Evolutionary conservation across 345 rosid genomes (phyloP), one percentile per base, ranked within the genome.

Genomic region (Anacardium occidentale): DNA sequence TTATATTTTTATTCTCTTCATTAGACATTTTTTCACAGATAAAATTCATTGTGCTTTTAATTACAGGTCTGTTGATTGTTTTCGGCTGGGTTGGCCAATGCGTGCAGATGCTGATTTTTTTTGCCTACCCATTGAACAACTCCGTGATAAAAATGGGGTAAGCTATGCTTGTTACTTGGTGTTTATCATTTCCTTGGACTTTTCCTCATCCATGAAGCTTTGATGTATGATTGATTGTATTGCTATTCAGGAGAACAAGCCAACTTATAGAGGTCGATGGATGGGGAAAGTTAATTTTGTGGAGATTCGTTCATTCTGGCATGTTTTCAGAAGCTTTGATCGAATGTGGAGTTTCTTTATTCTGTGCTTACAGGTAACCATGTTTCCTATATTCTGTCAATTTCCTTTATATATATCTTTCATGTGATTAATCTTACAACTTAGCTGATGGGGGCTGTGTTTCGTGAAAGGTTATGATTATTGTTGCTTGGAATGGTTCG

Each of bases 81-180:
- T 96, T 77, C 93, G 97, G 40, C 74, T 96, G 77, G 97, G 99
- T 64, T 96, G 99, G 99, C 99, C 99, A 51, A 93, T 96, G 99
- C 95, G 97, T 65, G 87, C 85, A 29, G 96, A 84, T 89, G 98
- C 97, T 75, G 98, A 91, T 83, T 96, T 96, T 86, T 96, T 96
- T 81, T 71, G 76, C 48, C 58, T 75, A 63, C 74, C 91, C 58
- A 65, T 70, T 70, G 82, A 69, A n/a, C 80, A 65, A 62, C 73
- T 17, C 42, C 74, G 11, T 26, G 92, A 84, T 15, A 91, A 89
- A 83, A 86, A 75, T 68, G 97, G 76, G 92, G 99, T 91, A 78
- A 72, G 57, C 37, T 66, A 29, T 61, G 45, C 66, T 69, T 73
- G 26, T 66, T 21, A 24, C 40, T 75, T 37, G 8, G 71, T 76